Conservation (phyloP, 2,329 filamentous ascomycete species). For the Talaromyces albobiverticillius region DNA sequence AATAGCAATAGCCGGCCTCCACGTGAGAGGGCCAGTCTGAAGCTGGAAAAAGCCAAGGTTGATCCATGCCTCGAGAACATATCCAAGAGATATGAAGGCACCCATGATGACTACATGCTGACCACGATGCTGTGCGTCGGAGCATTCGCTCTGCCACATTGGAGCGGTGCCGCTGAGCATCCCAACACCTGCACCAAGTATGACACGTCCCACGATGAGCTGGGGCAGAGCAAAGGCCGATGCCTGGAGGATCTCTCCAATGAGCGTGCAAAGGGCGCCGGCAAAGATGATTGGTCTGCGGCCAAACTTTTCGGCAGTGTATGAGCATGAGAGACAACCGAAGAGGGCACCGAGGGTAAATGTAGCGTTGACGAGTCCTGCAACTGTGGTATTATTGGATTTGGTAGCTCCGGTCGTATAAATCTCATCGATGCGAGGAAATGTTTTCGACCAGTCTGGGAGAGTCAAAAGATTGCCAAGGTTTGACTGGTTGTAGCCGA, state of each 20-base stretch:
- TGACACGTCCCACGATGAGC: conserved; percentile 44
- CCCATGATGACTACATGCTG: conserved; percentile 52
- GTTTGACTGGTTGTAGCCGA: conserved; percentile 52
- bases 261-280: conserved; percentile 34
- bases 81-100: conserved; percentile 46
- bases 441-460: conserved; percentile 52
- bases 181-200: conserved; percentile 42
- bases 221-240: conserved; percentile 42
- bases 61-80: conserved; percentile 44
- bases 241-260: conserved; percentile 44
- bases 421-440: conserved; percentile 49
- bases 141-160: conserved; percentile 49
- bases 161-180: conserved; percentile 45
- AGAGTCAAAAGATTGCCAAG: conserved; percentile 61
- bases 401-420: conserved; percentile 33
- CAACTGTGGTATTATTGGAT: conserved; percentile 41
- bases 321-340: conserved; percentile 44
- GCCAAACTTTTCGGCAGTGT: conserved; percentile 43
- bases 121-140: too few species aligned
- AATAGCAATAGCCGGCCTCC: conserved; percentile 42
- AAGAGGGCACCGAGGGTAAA: conserved; percentile 47
- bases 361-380: conserved; percentile 44
- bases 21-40: conserved; percentile 35
- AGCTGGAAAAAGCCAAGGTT: too few species aligned
- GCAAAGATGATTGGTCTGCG: conserved; percentile 42